Evolutionary conservation across 2,329 filamentous ascomycete genomes (phyloP).

Genomic region (Helminthosporium solani): DNA sequence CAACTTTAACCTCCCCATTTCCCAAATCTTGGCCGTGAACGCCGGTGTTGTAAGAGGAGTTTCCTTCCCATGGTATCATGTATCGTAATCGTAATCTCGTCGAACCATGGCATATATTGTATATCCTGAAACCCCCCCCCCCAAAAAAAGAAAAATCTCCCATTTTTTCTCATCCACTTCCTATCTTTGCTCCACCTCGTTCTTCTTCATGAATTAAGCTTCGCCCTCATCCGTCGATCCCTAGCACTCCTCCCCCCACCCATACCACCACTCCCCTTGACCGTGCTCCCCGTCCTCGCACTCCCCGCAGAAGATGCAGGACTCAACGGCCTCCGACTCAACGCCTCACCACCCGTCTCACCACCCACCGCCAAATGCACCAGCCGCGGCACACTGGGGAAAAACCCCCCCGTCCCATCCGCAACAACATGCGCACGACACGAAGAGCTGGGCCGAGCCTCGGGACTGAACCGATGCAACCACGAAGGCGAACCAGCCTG

Average conservation of each 20-base stretch:
- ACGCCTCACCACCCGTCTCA: slow-evolving; percentile 5
- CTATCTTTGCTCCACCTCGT: not conserved
- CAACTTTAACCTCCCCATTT: too few species aligned
- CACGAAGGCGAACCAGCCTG: not conserved
- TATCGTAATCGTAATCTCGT: too few species aligned
- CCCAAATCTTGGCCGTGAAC: too few species aligned
- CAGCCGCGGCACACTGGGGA: slow-evolving; percentile 14
- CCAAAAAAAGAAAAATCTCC: not conserved
- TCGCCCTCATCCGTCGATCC: slow-evolving; percentile 24
- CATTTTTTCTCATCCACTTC: not conserved
- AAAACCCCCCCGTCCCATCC: slow-evolving; percentile 18
- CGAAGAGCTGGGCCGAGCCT: slow-evolving; percentile 5
- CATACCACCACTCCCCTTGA: not conserved
- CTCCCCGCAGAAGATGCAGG: not conserved
- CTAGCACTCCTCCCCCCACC: slow-evolving; percentile 28
- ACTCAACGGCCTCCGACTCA: not conserved
- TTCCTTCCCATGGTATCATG: too few species aligned
- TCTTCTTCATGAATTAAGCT: slow-evolving; percentile 6
- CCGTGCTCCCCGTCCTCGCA: not conserved
- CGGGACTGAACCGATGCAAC: slow-evolving; percentile 3
- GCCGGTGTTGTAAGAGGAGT: too few species aligned
- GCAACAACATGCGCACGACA: slow-evolving; percentile 7
- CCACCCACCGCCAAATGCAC: slow-evolving; percentile 12
- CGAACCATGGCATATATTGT: too few species aligned
- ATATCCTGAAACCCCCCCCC: not conserved